Evolutionary conservation across 2,329 filamentous ascomycete species (phyloP), one percentile per base, ranked within the genome.

Genomic region (Neocucurbitaria cava): DNA sequence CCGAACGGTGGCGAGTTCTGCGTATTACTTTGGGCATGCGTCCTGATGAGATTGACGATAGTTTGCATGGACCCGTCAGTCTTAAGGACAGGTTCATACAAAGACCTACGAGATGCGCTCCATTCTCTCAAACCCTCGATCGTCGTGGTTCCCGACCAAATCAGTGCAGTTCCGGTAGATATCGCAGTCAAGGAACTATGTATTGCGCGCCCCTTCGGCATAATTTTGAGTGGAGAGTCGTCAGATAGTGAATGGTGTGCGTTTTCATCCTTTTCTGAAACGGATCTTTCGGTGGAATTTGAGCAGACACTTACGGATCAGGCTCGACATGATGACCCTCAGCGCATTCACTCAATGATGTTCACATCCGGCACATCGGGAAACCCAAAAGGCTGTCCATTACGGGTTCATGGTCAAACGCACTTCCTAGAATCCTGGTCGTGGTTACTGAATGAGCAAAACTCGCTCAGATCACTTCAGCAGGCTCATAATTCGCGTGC

Each of bases 1-100:
- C 52, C 40, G 5, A 55, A 55, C 28, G 46, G 52, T 31, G 52
- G 39, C 36, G 46, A 55, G 20, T 55, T 46, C 26, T 31, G 40
- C 15, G 50, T 55, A 20, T 18, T 55, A 15, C 42, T 55, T 13
- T 55, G 52, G 52, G 41, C 52, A 3, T 55, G 52, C 52, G 35
- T 49, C 10, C 21, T 54, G 20, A 26, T 54, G 45, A 24, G 39
- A 26, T 28, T 54, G 20, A 48, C 51, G 20, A 44, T 39, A 11
- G 39, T 49, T 13, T 38, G 21, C 33, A 18, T 54, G 3, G 51
- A 54, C 18, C 51, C 46, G 18, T 18, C n/a, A 18, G 3, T 18
- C 28, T 6, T 49, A 38, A 28, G 15, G 13, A n/a, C 35, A 38
- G 35, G 18, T 38, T 38, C n/a, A 18, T 18, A 38, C 15, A 38